Evolutionary conservation across 805 yeast genomes (phyloP), one percentile per base, ranked within the genome.

Genomic region (Nakazawaea laoshanensis): DNA sequence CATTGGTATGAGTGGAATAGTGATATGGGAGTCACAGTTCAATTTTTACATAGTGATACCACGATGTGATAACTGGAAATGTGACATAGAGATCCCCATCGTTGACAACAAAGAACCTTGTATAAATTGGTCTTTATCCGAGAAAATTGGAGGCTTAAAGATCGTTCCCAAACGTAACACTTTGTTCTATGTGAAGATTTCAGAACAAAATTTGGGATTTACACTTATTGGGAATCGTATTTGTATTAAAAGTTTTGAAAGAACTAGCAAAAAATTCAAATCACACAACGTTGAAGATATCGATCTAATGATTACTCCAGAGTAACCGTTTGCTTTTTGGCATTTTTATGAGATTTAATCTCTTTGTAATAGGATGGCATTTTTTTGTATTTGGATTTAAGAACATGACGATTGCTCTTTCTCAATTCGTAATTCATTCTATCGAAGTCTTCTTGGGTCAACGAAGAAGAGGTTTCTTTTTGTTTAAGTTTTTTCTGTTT

Each of bases 181-280:
- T 0, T 52, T 74, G 4, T 85, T 88, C 53, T 61, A 57, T 24
- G 63, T 83, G 38, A 68, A 56, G 7, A 42, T 70, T 1, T 67
- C 70, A 3, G 13, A 59, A 36, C 27, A 39, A 5, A 55, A 59
- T 15, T 43, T 77, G 11, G 70, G 67, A 13, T 82, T 84, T 49
- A 68, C 78, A 10, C 67, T 85, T 7, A 55, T 87, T 7, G 97
- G 97, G 1, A 79, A 86, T 27, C 61, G 96, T 38, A 70, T 88
- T 43, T 74, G 76, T 39, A 70, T 77, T 39, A 67, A 94, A 50
- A 66, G 88, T 26, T 73, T 74, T 7, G 96, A 88, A 45, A 65
- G 97, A 37, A 75, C 94, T 0, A 83, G 79, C 16, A 73, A 82
- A 46, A 86, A 88, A 59, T 86, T 86, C 63, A 88, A 88, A 57